A percentile compares a stretch with the other conserved stretches of the same genome.
These are phyloP conservation scores for Fraxinus anomala DNA, from an alignment of 257 asterid genomes.

Conservation along the genomic window DNA sequence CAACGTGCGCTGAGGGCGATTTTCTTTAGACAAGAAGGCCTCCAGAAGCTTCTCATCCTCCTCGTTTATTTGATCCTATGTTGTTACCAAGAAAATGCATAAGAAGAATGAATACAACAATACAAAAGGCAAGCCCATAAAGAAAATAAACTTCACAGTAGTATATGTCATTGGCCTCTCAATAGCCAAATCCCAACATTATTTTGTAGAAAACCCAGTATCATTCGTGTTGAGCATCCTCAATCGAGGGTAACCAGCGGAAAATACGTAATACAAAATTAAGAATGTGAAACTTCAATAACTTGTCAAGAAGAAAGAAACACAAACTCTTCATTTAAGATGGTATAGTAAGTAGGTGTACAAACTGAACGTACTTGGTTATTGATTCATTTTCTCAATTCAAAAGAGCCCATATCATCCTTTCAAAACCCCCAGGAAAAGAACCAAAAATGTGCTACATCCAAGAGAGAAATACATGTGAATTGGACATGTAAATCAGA, in stretches of 20 bases:
- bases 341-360: background rate
- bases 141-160: background rate
- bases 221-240: background rate
- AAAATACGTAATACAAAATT: background rate
- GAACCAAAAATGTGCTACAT: background rate
- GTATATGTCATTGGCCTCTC: background rate
- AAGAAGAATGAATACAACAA: background rate
- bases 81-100: conserved; percentile 2
- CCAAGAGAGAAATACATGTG: background rate
- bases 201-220: background rate
- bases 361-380: background rate
- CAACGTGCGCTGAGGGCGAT: conserved; percentile 69
- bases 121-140: background rate
- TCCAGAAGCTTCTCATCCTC: conserved; percentile 74
- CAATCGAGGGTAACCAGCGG: background rate
- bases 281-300: background rate
- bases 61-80: conserved; percentile 67
- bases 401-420: background rate
- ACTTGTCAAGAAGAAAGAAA: background rate
- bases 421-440: background rate
- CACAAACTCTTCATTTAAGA: background rate
- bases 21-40: conserved; percentile 64
- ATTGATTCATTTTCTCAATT: conserved; percentile 7
- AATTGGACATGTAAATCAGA: background rate
- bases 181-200: background rate